Conservation (phyloP, 495 filamentous ascomycete genomes). For the Apiosordaria backusii region DNA sequence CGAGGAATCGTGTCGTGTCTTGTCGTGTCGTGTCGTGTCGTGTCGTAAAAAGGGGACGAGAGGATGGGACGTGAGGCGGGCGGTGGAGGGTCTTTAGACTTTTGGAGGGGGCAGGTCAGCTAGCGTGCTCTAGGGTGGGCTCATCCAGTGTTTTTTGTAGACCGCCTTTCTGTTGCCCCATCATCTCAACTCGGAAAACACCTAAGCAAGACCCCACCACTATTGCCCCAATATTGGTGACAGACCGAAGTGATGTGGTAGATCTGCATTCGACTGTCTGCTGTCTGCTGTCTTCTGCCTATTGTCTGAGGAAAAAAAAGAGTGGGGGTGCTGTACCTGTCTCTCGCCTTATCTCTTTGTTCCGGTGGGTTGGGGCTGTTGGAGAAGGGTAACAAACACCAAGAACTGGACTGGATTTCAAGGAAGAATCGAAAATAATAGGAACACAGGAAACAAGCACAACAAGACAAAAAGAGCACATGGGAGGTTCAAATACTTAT, state of each 20-base stretch:
- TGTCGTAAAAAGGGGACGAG: conserved; percentile 21
- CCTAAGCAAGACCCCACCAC: conserved; percentile 22
- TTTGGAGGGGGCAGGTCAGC: conserved; percentile 27
- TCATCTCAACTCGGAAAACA: background rate
- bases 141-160: conserved; percentile 19
- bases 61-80: conserved; percentile 19
- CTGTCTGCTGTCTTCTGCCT: background rate
- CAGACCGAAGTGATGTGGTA: background rate
- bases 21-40: no score
- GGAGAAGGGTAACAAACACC: background rate
- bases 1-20: background rate
- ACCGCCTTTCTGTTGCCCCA: background rate
- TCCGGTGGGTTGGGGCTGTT: background rate
- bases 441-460: conserved; percentile 4
- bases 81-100: conserved; percentile 18
- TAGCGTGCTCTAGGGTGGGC: conserved; percentile 16
- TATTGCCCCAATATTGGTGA: conserved; percentile 5
- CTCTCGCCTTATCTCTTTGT: background rate
- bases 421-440: conserved; percentile 1
- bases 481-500: conserved; percentile 20
- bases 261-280: background rate
- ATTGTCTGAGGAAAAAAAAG: background rate
- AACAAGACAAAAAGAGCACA: background rate
- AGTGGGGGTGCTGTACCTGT: background rate
- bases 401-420: background rate